Base-by-base conservation (phyloP, 78 protist genomes). In the Ministeria vibrans region DNA sequence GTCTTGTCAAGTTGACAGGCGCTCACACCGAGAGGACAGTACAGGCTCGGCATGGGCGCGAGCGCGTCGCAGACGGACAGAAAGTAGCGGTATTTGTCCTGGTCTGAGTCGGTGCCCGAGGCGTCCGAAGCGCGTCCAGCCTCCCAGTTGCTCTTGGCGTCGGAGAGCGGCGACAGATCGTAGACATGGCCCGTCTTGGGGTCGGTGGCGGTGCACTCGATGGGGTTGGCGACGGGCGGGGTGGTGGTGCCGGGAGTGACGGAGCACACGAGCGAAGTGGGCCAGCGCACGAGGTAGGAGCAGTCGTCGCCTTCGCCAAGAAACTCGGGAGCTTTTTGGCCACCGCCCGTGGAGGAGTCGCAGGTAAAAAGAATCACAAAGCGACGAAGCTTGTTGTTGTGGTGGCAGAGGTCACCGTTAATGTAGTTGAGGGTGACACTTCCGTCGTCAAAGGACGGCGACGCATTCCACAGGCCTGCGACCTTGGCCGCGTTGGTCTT, bases 151-250 rank as follows among this genome's bases (percentile, higher is more conserved):
- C 11, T 13, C 49, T 68, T 32, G 74, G 7, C 30, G 32, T 41
- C 30, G 34, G 59, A 4, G 42, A 70, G 59, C 32, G 42, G 32
- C 22, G 76, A 70, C 22, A 70, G 76, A 38, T 70, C 76, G 34
- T 70, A 70, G 42, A 25, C n/a, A 41, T 20, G 6, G 76, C 76
- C 76, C 38, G 34, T 42, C 39, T 9, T 23, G 59, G 51, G 23
- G 36, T 70, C 76, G 23, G 51, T n/a, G 32, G 22, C 76, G 20
- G n/a, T 13, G 51, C 75, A 68, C 36, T 68, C 75, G 42, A 68
- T 6, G 36, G 9, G n/a, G 3, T 11, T n/a, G 28, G 18, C 75
- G 20, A 23, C 75, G 5, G 15, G 22, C 15, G 36, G 28, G 36
- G 51, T 30, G 32, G n/a, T n/a, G n/a, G n/a, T n/a, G n/a, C n/a